Evolutionary conservation across 768 basidiomycete genomes (phyloP).

Genomic region (Tulasnella sp.): DNA sequence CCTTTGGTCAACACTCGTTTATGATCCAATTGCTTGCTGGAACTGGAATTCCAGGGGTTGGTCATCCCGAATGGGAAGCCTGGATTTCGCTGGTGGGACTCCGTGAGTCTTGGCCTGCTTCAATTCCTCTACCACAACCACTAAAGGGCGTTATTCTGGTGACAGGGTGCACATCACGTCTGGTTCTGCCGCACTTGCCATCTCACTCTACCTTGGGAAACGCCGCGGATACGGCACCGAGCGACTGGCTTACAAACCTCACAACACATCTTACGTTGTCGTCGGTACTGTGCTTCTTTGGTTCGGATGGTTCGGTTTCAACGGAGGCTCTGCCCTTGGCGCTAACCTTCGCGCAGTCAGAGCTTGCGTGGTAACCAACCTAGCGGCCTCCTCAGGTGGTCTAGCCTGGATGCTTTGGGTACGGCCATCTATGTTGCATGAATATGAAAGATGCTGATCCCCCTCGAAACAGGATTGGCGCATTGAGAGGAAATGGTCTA

Average conservation of each 20-base stretch:
- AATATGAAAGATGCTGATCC: background rate
- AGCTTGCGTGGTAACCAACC: slow-evolving; percentile 88
- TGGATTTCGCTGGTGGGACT: slow-evolving; percentile 91
- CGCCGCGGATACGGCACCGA: slow-evolving; percentile 86
- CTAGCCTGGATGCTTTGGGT: slow-evolving; percentile 89
- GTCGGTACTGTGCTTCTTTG: slow-evolving; percentile 90
- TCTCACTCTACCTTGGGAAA: slow-evolving; percentile 73
- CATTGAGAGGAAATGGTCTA: slow-evolving; percentile 85
- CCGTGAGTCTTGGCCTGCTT: slow-evolving; percentile 30
- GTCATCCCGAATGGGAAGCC: slow-evolving; percentile 68
- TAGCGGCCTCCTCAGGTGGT: slow-evolving; percentile 80
- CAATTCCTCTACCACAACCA: too few species aligned
- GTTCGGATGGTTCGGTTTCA: slow-evolving; percentile 93
- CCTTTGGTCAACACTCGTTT: slow-evolving; percentile 73
- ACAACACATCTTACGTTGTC: slow-evolving; percentile 85
- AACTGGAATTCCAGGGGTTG: slow-evolving; percentile 78
- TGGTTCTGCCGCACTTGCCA: slow-evolving; percentile 78
- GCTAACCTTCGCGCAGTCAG: slow-evolving; percentile 79
- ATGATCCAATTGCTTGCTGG: slow-evolving; percentile 94
- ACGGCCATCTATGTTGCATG: slow-evolving; percentile 18
- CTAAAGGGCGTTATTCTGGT: too few species aligned
- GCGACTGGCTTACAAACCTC: slow-evolving; percentile 82
- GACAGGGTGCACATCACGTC: slow-evolving; percentile 79
- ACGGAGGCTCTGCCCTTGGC: slow-evolving; percentile 80
- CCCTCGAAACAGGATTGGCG: slow-evolving; percentile 48